Percentiles rank a stretch among this genome's conserved stretches.
Conservation (phyloP, 2,329 filamentous ascomycete genomes). For the Huntiella savannae region DNA sequence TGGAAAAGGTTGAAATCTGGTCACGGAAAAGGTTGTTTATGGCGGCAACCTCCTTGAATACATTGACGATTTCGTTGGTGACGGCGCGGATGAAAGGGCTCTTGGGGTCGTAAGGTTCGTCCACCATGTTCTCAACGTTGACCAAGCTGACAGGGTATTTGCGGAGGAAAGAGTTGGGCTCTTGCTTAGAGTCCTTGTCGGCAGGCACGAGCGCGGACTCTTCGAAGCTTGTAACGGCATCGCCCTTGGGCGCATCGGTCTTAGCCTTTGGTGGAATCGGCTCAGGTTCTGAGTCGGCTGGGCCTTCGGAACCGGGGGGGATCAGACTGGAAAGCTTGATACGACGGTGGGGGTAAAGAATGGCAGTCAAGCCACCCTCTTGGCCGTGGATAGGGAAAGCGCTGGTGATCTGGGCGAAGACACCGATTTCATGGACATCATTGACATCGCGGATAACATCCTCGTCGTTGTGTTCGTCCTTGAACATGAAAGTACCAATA, state of each 20-base stretch:
- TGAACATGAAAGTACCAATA: constrained; percentile 90
- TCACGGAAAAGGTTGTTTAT: constrained; percentile 92
- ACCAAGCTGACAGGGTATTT: constrained; percentile 87
- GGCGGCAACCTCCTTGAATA: constrained; percentile 90
- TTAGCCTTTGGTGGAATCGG: constrained; percentile 37
- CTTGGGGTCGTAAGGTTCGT: constrained; percentile 80
- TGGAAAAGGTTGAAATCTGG: constrained; percentile 92
- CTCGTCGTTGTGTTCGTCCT: constrained; percentile 84
- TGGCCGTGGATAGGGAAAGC: constrained; percentile 82
- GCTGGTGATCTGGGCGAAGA: constrained; percentile 95
- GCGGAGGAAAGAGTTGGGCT: constrained; percentile 77
- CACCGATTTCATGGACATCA: constrained; percentile 88
- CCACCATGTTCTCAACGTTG: constrained; percentile 80
- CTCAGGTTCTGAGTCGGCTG: constrained; percentile 32
- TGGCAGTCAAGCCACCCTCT: constrained; percentile 69
- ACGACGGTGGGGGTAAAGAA: constrained; percentile 85
- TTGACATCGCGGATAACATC: constrained; percentile 80
- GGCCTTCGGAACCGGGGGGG: constrained; percentile 36
- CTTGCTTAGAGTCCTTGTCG: constrained; percentile 40
- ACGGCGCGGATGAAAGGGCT: constrained; percentile 77
- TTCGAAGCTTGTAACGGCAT: constrained; percentile 94
- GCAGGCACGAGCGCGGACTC: constrained; percentile 48
- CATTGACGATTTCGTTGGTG: constrained; percentile 94
- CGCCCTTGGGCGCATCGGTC: constrained; percentile 62
- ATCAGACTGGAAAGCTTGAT: constrained; percentile 78